Evolutionary conservation across 805 yeast genomes (phyloP).

Genomic region (Kazachstania viticola): DNA sequence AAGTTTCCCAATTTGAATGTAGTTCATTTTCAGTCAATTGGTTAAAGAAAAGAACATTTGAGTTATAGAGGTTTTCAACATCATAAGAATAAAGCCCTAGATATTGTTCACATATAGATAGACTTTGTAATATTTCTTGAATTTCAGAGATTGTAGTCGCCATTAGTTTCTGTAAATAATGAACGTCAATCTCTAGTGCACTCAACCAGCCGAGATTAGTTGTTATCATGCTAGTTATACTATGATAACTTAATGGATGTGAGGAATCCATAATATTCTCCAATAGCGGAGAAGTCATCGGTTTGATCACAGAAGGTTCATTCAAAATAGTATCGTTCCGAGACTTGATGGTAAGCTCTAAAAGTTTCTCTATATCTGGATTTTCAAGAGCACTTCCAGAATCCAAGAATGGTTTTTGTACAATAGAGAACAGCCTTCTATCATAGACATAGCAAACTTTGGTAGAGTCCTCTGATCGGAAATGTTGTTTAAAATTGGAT

Average conservation of each 20-base stretch:
- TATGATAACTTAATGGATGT: conserved; percentile 6
- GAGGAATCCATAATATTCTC: background rate
- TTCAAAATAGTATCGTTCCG: background rate
- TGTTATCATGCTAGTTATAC: conserved; percentile 29
- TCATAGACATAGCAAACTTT: conserved; percentile 40
- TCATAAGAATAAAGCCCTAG: conserved; percentile 37
- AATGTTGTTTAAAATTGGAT: conserved; percentile 1
- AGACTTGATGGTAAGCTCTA: background rate
- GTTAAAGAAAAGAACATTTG: conserved; percentile 28
- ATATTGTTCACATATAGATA: conserved; percentile 39
- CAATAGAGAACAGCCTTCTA: conserved; percentile 40
- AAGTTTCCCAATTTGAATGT: conserved; percentile 30
- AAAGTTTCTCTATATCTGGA: background rate
- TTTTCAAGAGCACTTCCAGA: background rate
- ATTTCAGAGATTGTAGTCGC: conserved; percentile 27
- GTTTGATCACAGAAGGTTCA: conserved; percentile 16
- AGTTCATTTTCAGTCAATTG: conserved; percentile 33
- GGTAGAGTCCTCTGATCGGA: conserved; percentile 8
- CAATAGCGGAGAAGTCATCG: conserved; percentile 18
- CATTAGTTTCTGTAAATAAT: conserved; percentile 23
- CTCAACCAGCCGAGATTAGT: conserved; percentile 42
- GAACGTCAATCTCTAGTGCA: conserved; percentile 33
- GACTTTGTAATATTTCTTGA: conserved; percentile 33
- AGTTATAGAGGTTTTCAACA: conserved; percentile 35
- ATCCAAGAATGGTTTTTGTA: conserved; percentile 11